A percentile compares a stretch with the other conserved stretches of the same genome.
phyloP scores from a whole-genome alignment of 208 protist species.

The Leishmania martiniquensis region DNA sequence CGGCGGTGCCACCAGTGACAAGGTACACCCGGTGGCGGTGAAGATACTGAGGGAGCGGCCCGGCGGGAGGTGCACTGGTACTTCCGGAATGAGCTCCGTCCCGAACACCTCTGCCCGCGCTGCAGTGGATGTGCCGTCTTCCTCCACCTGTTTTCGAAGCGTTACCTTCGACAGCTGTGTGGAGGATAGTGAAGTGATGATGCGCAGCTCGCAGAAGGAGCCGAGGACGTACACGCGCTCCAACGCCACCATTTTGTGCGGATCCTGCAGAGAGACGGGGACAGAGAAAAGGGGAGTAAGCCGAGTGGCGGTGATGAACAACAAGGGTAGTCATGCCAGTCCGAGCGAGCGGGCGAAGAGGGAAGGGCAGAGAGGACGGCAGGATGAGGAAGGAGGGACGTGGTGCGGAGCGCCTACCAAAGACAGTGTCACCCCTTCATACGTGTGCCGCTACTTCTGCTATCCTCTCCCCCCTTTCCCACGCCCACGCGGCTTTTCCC shows the following conservation, averaged over 20 bases:
- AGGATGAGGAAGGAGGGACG: background rate
- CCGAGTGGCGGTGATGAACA: background rate
- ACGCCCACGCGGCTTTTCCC: too few species aligned
- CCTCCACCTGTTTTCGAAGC: conserved; percentile 24
- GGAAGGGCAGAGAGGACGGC: background rate
- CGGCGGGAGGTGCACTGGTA: conserved; percentile 50
- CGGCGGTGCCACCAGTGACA: conserved; percentile 39
- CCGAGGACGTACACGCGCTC: conserved; percentile 51
- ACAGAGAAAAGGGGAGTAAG: background rate
- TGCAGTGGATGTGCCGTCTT: conserved; percentile 9
- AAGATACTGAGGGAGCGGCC: conserved; percentile 51
- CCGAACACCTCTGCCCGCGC: conserved; percentile 60
- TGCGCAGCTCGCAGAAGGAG: conserved; percentile 57
- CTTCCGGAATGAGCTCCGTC: conserved; percentile 50
- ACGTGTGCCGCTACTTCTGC: background rate
- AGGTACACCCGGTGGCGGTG: conserved; percentile 62
- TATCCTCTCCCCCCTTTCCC: too few species aligned
- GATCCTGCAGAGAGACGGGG: background rate
- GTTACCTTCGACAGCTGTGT: conserved; percentile 32
- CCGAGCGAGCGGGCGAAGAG: background rate
- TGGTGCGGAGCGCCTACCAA: background rate
- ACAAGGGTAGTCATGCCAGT: background rate
- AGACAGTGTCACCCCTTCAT: background rate
- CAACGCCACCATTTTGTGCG: conserved; percentile 25
- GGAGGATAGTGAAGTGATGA: conserved; percentile 29